phyloP scores from a whole-genome alignment of 805 yeast genomes.

The Lipomyces spencermartinsiae region DNA sequence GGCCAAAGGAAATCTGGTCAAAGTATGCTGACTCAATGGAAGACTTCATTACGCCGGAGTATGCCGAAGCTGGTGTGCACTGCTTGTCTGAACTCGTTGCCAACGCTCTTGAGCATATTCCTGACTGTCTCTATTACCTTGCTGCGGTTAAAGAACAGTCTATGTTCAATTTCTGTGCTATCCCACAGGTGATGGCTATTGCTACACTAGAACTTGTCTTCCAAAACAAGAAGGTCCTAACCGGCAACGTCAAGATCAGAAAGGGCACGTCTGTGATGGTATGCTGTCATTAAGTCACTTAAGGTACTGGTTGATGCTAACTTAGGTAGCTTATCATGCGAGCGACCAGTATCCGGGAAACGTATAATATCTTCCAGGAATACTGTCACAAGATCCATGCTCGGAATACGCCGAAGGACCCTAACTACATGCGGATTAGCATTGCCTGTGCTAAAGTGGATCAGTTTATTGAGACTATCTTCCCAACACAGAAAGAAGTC shows the following conservation, averaged over 20 bases:
- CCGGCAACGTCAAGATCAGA: constrained; percentile 80
- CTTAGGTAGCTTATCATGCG: constrained; percentile 66
- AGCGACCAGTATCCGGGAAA: constrained; percentile 76
- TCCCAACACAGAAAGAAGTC: constrained; percentile 31
- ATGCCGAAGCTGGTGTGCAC: constrained; percentile 61
- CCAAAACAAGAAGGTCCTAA: constrained; percentile 76
- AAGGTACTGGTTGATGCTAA: not conserved
- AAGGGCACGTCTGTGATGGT: constrained; percentile 70
- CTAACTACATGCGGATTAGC: constrained; percentile 83
- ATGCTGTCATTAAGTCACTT: not conserved
- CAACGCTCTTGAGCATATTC: constrained; percentile 78
- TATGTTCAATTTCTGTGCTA: constrained; percentile 88
- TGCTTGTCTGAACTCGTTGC: constrained; percentile 84
- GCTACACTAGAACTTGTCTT: constrained; percentile 89
- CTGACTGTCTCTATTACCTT: constrained; percentile 76
- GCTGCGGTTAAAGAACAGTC: constrained; percentile 80
- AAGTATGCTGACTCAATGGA: constrained; percentile 69
- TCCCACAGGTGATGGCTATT: constrained; percentile 99
- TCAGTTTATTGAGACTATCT: constrained; percentile 72
- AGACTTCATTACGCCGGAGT: constrained; percentile 61
- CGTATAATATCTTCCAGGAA: constrained; percentile 74
- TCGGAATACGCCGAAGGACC: constrained; percentile 79
- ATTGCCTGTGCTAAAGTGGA: constrained; percentile 87
- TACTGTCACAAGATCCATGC: constrained; percentile 79
- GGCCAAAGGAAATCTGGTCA: constrained; percentile 95